Conservation (phyloP, 805 yeast species). For the Candida oleophila region DNA sequence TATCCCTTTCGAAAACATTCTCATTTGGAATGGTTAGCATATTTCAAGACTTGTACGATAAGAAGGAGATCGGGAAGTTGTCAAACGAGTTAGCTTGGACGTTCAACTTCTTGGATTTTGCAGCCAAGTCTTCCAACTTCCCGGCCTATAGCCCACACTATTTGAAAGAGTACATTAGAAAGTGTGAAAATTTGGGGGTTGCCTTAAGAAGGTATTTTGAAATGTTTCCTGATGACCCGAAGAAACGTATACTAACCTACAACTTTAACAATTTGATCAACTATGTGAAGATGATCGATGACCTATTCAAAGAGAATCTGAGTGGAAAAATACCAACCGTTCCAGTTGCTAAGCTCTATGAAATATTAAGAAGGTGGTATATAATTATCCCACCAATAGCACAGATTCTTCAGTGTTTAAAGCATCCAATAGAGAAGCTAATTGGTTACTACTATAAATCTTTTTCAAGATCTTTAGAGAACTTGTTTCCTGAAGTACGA, state of each 20-base stretch:
- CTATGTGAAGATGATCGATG: conserved; percentile 7
- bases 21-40: conserved; percentile 20
- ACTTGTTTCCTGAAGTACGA: conserved; percentile 21
- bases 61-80: not conserved
- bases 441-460: conserved; percentile 14
- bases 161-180: conserved; percentile 16
- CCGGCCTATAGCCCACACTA: conserved; percentile 24
- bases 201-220: conserved; percentile 2
- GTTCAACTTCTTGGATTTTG: conserved; percentile 14
- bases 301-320: not conserved
- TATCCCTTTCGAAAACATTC: conserved; percentile 17
- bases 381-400: conserved; percentile 20
- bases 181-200: conserved; percentile 10
- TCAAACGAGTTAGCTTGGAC: conserved; percentile 8
- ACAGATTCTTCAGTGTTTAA: conserved; percentile 9
- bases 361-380: conserved; percentile 20
- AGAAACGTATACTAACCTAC: conserved; percentile 2
- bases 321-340: not conserved
- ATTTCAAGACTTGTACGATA: conserved; percentile 13
- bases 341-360: conserved; percentile 10
- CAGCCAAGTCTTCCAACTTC: conserved; percentile 15
- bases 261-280: conserved; percentile 12
- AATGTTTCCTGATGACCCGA: conserved; percentile 3
- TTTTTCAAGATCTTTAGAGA: conserved; percentile 15
- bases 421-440: conserved; percentile 13